Conservation (phyloP, 2,329 filamentous ascomycete genomes). For the Fusarium oligoseptatum region DNA sequence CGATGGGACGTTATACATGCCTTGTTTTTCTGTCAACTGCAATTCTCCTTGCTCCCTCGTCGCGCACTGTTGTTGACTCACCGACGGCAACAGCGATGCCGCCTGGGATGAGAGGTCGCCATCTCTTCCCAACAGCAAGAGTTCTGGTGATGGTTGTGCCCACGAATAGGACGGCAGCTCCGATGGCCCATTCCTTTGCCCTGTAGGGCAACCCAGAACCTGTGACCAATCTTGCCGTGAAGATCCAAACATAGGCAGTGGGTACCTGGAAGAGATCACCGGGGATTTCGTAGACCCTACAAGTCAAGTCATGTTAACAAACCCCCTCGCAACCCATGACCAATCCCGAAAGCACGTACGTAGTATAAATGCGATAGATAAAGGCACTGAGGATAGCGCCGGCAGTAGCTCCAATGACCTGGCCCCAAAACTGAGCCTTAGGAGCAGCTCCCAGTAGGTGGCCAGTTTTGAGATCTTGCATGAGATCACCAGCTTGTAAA, state of each 20-base stretch:
- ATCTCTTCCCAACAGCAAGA: constrained; percentile 66
- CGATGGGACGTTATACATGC: constrained; percentile 98
- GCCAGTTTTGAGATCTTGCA: constrained; percentile 97
- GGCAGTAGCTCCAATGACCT: constrained; percentile 88
- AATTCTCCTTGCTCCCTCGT: neutral
- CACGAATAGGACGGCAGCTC: constrained; percentile 81
- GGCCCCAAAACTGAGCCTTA: constrained; percentile 96
- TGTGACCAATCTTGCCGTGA: constrained; percentile 92
- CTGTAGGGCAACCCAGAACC: constrained; percentile 88
- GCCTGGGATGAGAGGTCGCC: constrained; percentile 85
- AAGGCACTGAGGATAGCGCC: constrained; percentile 88
- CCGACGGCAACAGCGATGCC: constrained; percentile 96
- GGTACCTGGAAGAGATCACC: constrained; percentile 93
- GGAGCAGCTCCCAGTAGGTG: constrained; percentile 93
- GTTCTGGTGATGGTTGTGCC: constrained; percentile 78
- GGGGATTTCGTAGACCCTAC: constrained; percentile 86
- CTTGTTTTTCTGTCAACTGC: constrained; percentile 54
- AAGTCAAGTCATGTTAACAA: constrained; percentile 17
- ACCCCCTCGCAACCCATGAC: neutral
- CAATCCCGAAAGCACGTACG: constrained; percentile 51
- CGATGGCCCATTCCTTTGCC: constrained; percentile 83
- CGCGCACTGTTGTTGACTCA: constrained; percentile 50
- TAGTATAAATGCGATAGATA: constrained; percentile 90
- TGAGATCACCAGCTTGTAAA: constrained; percentile 93
- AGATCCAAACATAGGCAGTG: constrained; percentile 97